Base-by-base conservation (phyloP, 1,284 basidiomycete species). In the Clitocybe nebularis region DNA sequence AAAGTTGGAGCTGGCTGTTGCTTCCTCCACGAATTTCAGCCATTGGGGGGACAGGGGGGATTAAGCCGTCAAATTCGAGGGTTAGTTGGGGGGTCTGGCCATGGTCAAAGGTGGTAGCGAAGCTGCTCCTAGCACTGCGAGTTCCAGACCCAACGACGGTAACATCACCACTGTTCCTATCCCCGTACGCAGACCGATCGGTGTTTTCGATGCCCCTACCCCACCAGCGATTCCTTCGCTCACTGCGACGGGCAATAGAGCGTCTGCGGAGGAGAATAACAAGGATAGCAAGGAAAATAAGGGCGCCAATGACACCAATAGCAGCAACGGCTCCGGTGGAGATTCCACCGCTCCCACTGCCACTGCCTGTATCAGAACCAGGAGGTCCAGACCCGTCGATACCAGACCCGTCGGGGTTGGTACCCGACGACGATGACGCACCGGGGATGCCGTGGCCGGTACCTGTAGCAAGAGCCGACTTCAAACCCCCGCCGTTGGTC, bases 41-140 rank as follows among this genome's bases (percentile, higher is more conserved):
- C 68, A 72, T 73, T 4, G 73, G 69, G 5, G 77, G 77, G 5
- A 71, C 46, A 7, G 62, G 52, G 5, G 65, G 65, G n/a, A 61
- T 51, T 46, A 36, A 22, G 24, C 36, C 28, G n/a, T 32, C 34
- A 11, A 57, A 46, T 22, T 56, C 47, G 10, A 49, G n/a, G 25
- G 28, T 50, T 22, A 58, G 26, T 1, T 52, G 51, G 3, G 51
- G 51, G 11, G 49, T 52, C 17, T 52, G 46, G 9, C 53, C 55
- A 33, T 62, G 61, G 34, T 68, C 67, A 36, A 63, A 51, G 2
- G 60, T 63, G 2, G 67, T 68, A 3, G 56, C 66, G 36, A 68
- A 69, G 46, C 65, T 66, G 47, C 62, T 66, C 22, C 65, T 56
- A 50, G 59, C 37, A 53, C 60, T 50, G 21, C 44, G 7, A 39